Conservation (phyloP, 1,284 basidiomycete species). For the Cerrena zonata region DNA sequence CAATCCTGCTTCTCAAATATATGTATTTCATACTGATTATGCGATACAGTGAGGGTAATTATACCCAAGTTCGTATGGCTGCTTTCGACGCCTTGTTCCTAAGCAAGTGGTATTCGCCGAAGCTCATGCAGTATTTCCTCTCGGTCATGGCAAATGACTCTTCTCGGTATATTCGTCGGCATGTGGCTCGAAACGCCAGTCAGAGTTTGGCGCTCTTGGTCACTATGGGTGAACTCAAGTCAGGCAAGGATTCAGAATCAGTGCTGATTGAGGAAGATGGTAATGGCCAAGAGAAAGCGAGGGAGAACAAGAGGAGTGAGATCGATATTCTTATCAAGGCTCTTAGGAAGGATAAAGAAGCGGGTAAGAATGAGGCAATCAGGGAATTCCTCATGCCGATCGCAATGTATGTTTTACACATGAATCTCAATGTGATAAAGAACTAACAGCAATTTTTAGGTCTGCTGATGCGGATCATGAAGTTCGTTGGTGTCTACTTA, state of each 20-base stretch:
- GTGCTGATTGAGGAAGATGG: constrained; percentile 84
- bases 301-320: constrained; percentile 75
- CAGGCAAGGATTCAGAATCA: constrained; percentile 68
- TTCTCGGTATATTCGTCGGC: constrained; percentile 76
- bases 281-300: constrained; percentile 59
- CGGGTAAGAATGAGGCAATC: constrained; percentile 77
- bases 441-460: constrained; percentile 32
- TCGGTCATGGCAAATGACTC: constrained; percentile 86
- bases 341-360: constrained; percentile 76
- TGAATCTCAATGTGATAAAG: constrained; percentile 6
- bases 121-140: constrained; percentile 84
- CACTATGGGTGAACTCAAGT: constrained; percentile 85
- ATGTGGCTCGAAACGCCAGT: constrained; percentile 81
- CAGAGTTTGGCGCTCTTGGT: constrained; percentile 85
- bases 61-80: constrained; percentile 82
- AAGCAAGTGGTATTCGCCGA: constrained; percentile 80
- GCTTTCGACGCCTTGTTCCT: constrained; percentile 93
- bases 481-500: constrained; percentile 86
- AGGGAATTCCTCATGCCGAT: constrained; percentile 78
- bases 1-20: constrained; percentile 10
- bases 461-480: constrained; percentile 75
- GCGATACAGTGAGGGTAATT: constrained; percentile 78
- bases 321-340: constrained; percentile 77
- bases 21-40: constrained; percentile 11
- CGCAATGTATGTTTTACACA: constrained; percentile 52